Conservation (phyloP, 441 rosid species). For the Pelargonium cotyledonis region DNA sequence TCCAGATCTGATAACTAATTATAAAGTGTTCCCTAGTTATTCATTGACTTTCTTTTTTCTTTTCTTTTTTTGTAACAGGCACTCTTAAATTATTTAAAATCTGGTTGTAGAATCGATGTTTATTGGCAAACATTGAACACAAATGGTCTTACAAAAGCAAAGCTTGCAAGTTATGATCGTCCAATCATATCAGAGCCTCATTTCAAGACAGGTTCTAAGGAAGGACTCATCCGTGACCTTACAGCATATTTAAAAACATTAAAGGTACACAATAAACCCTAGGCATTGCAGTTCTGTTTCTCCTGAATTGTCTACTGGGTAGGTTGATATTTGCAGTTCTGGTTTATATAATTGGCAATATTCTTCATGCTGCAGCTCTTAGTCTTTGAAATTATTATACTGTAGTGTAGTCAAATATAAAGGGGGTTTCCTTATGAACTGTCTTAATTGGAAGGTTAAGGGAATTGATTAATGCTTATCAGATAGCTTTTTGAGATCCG, state of each 20-base stretch:
- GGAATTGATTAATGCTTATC: not conserved
- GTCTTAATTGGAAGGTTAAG: not conserved
- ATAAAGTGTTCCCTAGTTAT: constrained; percentile 10
- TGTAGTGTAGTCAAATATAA: not conserved
- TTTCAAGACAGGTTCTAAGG: constrained; percentile 44
- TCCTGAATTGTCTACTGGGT: not conserved
- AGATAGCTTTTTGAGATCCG: not conserved
- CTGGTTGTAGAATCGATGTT: constrained; percentile 43
- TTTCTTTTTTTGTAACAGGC: constrained; percentile 35
- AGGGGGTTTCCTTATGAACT: not conserved
- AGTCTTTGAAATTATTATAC: not conserved
- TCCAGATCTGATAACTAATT: constrained; percentile 11
- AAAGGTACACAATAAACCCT: constrained; percentile 34
- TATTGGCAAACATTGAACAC: constrained; percentile 57
- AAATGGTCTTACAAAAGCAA: constrained; percentile 55
- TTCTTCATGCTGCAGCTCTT: not conserved
- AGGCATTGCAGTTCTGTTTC: not conserved
- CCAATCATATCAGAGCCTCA: constrained; percentile 45
- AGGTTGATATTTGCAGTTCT: constrained; percentile 4
- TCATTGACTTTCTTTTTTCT: constrained; percentile 18
- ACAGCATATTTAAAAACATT: constrained; percentile 60
- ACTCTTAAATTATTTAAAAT: constrained; percentile 49
- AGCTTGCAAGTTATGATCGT: constrained; percentile 54
- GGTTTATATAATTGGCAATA: not conserved
- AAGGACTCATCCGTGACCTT: constrained; percentile 59